These are phyloP conservation scores for Alternaria conjuncta DNA, from an alignment of 2,329 filamentous ascomycete genomes.

Conservation along the genomic window DNA sequence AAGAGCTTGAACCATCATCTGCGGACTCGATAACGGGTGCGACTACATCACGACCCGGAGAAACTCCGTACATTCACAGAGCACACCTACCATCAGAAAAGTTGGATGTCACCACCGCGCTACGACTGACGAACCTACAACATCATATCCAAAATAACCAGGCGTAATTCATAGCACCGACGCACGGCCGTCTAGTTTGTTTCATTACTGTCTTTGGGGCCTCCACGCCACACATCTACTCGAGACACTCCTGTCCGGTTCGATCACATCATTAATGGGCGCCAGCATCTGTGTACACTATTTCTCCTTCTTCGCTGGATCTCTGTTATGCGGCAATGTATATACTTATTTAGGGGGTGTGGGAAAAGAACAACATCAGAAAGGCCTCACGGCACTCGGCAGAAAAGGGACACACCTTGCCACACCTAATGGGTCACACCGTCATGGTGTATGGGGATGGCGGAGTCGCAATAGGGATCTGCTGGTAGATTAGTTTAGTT, in stretches of 20 bases:
- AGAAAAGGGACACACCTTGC: constrained; percentile 1
- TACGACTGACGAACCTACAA: constrained; percentile 38
- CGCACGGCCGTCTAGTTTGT: constrained; percentile 22
- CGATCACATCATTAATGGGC: constrained; percentile 24
- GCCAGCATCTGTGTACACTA: constrained; percentile 27
- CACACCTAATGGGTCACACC: constrained; percentile 4
- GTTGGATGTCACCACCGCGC: constrained; percentile 26
- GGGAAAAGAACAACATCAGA: constrained; percentile 1
- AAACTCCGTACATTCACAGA: constrained; percentile 4
- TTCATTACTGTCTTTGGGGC: constrained; percentile 1
- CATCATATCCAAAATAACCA: constrained; percentile 14
- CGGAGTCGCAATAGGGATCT: neutral
- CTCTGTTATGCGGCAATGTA: constrained; percentile 36
- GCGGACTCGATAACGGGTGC: neutral
- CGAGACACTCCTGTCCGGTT: constrained; percentile 7
- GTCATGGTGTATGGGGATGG: constrained; percentile 6
- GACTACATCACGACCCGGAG: neutral
- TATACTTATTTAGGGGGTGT: constrained; percentile 19
- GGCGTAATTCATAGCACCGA: constrained; percentile 30
- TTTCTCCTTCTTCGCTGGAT: constrained; percentile 18
- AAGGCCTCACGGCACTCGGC: constrained; percentile 4
- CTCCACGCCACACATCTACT: neutral
- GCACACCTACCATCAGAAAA: constrained; percentile 14
- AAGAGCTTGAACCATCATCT: neutral
- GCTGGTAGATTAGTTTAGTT: neutral